Percentiles rank a stretch among this genome's conserved stretches.
phyloP scores from a whole-genome alignment of 257 asterid genomes.

The Solanum neorickii region DNA sequence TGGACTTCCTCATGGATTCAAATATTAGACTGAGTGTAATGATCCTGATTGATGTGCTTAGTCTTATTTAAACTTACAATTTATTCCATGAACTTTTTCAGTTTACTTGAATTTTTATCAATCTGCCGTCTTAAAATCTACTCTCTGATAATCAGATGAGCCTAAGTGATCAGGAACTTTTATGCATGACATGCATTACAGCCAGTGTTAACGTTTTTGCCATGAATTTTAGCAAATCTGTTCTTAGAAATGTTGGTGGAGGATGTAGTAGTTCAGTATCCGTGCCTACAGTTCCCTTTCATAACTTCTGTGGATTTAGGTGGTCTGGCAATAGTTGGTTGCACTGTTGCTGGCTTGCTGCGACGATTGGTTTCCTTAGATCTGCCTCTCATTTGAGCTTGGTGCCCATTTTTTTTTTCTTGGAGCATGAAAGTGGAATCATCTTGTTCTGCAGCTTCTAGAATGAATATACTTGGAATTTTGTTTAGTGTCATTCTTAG shows the following conservation, averaged over 20 bases:
- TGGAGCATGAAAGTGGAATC: neutral
- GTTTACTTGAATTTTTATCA: neutral
- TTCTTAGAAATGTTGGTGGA: neutral
- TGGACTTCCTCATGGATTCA: slow-evolving; percentile 94
- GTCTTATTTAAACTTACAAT: neutral
- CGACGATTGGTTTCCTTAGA: neutral
- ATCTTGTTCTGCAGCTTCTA: neutral
- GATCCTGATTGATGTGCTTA: neutral
- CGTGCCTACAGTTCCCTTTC: neutral
- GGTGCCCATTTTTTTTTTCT: neutral
- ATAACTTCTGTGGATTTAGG: neutral
- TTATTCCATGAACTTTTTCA: neutral
- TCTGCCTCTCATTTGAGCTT: neutral
- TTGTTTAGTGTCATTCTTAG: neutral
- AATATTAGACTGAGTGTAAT: slow-evolving; percentile 85
- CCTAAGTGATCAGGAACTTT: neutral
- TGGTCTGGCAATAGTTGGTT: neutral
- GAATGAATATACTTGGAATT: neutral
- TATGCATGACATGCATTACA: neutral
- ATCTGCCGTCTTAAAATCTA: neutral
- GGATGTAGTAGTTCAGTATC: neutral
- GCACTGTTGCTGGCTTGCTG: neutral
- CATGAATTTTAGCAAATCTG: neutral
- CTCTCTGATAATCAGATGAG: neutral
- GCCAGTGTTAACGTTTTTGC: neutral